Evolutionary conservation across 345 rosid genomes (phyloP).

Genomic region (Noccaea bulbosa): DNA sequence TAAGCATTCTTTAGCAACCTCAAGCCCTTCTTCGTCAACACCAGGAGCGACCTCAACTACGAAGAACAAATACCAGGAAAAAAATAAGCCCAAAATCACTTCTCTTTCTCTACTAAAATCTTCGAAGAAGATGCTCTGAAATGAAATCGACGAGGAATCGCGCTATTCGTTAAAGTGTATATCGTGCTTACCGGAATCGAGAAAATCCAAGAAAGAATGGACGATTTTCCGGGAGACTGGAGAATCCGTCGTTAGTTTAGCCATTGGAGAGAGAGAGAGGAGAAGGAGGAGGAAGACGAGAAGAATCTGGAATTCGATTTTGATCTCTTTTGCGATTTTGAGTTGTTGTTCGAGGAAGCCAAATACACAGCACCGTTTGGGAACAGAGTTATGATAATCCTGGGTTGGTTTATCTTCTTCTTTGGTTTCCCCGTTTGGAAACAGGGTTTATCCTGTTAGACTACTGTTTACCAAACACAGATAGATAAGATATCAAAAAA

Average conservation of each 20-base stretch:
- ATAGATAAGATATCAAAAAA: too few relatives aligned
- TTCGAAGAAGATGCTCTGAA: neutral
- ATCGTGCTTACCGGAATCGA: conserved; percentile 58
- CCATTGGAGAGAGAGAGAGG: conserved; percentile 47
- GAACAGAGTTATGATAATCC: conserved; percentile 19
- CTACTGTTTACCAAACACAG: too few relatives aligned
- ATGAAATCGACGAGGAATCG: neutral
- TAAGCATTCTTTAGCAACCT: conserved; percentile 80
- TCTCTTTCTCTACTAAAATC: neutral
- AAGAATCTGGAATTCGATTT: neutral
- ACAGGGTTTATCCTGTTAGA: too few relatives aligned
- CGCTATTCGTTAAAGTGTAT: neutral
- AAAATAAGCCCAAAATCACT: neutral
- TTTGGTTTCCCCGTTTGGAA: too few relatives aligned
- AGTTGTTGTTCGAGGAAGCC: neutral
- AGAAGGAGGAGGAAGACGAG: conserved; percentile 6
- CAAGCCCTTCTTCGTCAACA: conserved; percentile 79
- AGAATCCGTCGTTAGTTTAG: conserved; percentile 62
- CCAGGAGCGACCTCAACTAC: conserved; percentile 74
- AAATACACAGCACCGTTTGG: conserved; percentile 29
- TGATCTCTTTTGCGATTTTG: neutral
- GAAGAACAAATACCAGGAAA: conserved; percentile 4
- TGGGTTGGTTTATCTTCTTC: neutral
- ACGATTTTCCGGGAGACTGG: conserved; percentile 72
- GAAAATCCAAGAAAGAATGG: conserved; percentile 73